A percentile compares a stretch with the other conserved stretches of the same genome.
phyloP scores from a whole-genome alignment of 129 eudicot genomes.

The Oenanthe sinensis region DNA sequence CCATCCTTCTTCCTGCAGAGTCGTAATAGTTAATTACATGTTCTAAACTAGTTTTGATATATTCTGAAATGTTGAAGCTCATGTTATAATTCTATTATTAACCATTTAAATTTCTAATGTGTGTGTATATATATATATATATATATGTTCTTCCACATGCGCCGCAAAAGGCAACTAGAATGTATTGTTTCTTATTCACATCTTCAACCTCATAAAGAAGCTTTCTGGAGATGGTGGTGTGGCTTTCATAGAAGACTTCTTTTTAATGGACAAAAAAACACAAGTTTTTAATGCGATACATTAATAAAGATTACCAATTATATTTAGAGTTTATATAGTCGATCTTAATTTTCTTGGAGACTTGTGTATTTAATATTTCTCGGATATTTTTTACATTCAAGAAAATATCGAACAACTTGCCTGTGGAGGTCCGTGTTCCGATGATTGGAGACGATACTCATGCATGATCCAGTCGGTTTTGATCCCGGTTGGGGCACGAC shows the following conservation, averaged over 20 bases:
- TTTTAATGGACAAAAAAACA: not conserved
- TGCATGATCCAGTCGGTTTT: constrained; percentile 90
- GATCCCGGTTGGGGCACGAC: constrained; percentile 81
- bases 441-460: constrained; percentile 71
- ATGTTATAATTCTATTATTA: too few relatives aligned
- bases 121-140: not conserved
- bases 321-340: not conserved
- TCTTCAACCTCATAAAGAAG: constrained; percentile 12
- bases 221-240: constrained; percentile 13
- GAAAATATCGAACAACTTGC: constrained; percentile 21
- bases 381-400: not conserved
- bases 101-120: not conserved
- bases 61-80: too few relatives aligned
- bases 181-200: constrained; percentile 2
- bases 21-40: not conserved
- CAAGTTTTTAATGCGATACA: not conserved
- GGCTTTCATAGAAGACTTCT: not conserved
- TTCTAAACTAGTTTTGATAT: too few relatives aligned
- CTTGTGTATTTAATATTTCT: not conserved
- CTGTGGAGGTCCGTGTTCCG: constrained; percentile 67
- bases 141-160: not conserved
- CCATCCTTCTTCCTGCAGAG: constrained; percentile 93
- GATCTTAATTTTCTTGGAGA: not conserved
- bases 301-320: not conserved
- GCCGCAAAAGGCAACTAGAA: not conserved